A percentile compares a stretch with the other conserved stretches of the same genome.
These are phyloP conservation scores for Camellia japonica DNA, from an alignment of 148 eudicot genomes.

Conservation along the genomic window DNA sequence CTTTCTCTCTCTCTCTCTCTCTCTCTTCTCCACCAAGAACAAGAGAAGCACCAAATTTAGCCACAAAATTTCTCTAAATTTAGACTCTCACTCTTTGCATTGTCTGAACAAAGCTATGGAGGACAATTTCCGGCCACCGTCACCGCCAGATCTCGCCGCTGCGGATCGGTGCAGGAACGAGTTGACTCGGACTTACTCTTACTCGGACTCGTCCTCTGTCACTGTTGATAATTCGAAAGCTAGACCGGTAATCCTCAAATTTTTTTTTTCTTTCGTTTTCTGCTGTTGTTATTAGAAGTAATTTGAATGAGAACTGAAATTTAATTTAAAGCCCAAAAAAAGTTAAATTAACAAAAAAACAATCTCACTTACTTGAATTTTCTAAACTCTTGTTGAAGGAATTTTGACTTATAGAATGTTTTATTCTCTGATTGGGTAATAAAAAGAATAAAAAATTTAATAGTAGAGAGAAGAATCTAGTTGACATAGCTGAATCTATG, in stretches of 20 bases:
- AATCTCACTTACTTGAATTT: too few relatives aligned
- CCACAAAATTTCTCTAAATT: not conserved
- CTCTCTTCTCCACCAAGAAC: not conserved
- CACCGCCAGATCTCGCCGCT: slow-evolving; percentile 6
- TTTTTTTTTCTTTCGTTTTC: not conserved
- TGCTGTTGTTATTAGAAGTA: not conserved
- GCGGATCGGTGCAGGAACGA: slow-evolving; percentile 14
- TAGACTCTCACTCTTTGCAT: not conserved
- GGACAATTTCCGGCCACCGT: slow-evolving; percentile 12
- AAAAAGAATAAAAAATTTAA: too few relatives aligned
- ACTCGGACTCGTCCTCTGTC: slow-evolving; percentile 20
- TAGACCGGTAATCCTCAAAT: slow-evolving; percentile 2
- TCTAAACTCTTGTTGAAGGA: too few relatives aligned
- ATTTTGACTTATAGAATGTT: too few relatives aligned
- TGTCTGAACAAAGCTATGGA: slow-evolving; percentile 10
- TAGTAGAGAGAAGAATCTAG: too few relatives aligned
- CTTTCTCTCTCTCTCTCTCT: slow-evolving; percentile 11
- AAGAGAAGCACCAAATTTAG: not conserved
- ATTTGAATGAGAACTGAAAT: too few relatives aligned
- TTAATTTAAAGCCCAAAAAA: too few relatives aligned
- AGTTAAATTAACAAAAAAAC: too few relatives aligned
- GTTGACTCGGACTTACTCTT: slow-evolving; percentile 20
- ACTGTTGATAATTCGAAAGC: slow-evolving; percentile 13
- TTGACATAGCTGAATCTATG: too few relatives aligned
- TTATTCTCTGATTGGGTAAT: too few relatives aligned